phyloP scores from a whole-genome alignment of 495 filamentous ascomycete species.

The Massariosphaeria phaeospora region DNA sequence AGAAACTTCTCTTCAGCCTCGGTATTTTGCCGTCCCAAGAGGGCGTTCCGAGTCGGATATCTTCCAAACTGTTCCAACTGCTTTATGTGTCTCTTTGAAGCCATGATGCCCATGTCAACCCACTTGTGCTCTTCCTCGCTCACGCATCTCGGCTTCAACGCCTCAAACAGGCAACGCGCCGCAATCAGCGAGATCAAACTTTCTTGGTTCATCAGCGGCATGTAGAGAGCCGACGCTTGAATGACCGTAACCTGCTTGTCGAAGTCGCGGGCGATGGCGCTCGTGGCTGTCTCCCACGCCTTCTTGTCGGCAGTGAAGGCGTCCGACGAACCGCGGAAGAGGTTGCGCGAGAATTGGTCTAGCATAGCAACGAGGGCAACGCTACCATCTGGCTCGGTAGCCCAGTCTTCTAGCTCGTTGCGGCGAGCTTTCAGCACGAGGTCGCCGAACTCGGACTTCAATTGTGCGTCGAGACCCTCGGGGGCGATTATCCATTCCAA shows the following conservation, averaged over 20 bases:
- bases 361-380: neutral
- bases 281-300: neutral
- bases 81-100: neutral
- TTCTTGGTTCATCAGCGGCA: constrained; percentile 1
- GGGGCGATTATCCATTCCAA: constrained; percentile 5
- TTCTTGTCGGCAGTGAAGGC: neutral
- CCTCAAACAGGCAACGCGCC: neutral
- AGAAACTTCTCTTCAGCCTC: neutral
- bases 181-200: constrained; percentile 2
- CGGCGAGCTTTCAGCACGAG: neutral
- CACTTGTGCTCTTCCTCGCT: constrained; percentile 5
- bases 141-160: neutral
- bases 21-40: neutral
- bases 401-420: constrained; percentile 5
- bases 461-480: neutral
- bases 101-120: neutral
- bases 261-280: constrained; percentile 1
- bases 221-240: constrained; percentile 1
- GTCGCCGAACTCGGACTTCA: constrained; percentile 4
- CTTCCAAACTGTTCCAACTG: constrained; percentile 7
- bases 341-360: constrained; percentile 5
- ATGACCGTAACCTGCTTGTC: constrained; percentile 8
- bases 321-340: constrained; percentile 2
- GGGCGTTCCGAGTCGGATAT: constrained; percentile 1
- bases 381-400: neutral